phyloP scores from a whole-genome alignment of 2,329 filamentous ascomycete species.

The Ceratocystis cacaofunesta region DNA sequence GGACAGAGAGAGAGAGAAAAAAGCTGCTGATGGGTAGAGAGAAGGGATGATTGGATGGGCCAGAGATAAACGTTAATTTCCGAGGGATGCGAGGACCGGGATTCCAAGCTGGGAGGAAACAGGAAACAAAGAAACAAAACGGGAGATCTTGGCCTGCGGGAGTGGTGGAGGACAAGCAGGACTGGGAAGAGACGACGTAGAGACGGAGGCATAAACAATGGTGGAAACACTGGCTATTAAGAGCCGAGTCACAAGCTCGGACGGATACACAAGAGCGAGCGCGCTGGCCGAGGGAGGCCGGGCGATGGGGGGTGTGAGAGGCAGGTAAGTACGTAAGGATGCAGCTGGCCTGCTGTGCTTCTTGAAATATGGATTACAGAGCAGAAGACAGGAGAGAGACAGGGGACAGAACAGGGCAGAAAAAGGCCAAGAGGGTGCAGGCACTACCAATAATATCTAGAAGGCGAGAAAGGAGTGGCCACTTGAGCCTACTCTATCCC shows the following conservation, averaged over 20 bases:
- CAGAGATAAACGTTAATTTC: not conserved
- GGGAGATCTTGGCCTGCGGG: not conserved
- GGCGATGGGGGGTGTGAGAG: too few species aligned
- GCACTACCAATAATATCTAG: not conserved
- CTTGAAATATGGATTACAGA: too few species aligned
- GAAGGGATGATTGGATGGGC: constrained; percentile 5
- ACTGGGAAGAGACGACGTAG: too few species aligned
- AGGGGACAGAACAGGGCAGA: too few species aligned
- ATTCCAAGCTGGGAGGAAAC: not conserved
- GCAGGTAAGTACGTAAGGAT: not conserved
- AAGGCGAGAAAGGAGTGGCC: not conserved
- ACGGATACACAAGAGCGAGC: constrained; percentile 1
- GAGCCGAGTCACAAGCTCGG: not conserved
- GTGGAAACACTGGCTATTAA: not conserved
- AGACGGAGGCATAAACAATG: not conserved
- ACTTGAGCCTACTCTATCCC: not conserved
- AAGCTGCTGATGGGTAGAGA: too few species aligned
- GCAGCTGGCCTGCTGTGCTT: not conserved
- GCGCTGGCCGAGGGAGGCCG: not conserved
- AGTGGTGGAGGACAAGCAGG: not conserved
- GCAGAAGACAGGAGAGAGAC: not conserved
- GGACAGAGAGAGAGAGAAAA: too few species aligned
- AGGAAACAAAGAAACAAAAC: not conserved
- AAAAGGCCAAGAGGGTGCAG: fast-evolving
- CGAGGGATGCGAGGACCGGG: not conserved